phyloP scores from a whole-genome alignment of 2,329 filamentous ascomycete species.

The Xylariaceae sp. region DNA sequence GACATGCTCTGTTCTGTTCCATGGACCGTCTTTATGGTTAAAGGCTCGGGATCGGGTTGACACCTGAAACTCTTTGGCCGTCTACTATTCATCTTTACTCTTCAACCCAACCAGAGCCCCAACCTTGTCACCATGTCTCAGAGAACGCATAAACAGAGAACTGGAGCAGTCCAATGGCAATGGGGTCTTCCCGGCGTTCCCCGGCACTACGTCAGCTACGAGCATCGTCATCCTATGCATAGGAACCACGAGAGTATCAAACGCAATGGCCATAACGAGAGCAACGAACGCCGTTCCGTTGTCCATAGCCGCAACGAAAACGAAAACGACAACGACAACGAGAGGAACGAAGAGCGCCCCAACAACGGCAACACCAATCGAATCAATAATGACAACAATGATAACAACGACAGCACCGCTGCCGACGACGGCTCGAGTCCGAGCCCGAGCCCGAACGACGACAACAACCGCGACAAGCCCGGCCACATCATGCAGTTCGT shows the following conservation, averaged over 20 bases:
- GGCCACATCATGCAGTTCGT: constrained; percentile 6
- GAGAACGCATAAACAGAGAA: not conserved
- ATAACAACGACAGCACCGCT: not conserved
- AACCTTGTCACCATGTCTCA: not conserved
- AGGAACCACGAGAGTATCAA: not conserved
- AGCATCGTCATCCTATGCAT: not conserved
- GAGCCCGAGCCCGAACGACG: not conserved
- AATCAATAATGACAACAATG: not conserved
- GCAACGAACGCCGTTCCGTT: not conserved
- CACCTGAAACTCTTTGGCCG: not conserved
- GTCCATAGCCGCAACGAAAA: not conserved
- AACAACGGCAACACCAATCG: not conserved
- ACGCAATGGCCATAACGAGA: not conserved
- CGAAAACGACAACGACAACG: not conserved
- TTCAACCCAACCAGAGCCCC: no score
- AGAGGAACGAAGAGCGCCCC: not conserved
- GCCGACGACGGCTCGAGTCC: not conserved
- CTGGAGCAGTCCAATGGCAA: not conserved
- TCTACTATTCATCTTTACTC: not conserved
- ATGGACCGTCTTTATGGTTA: not conserved
- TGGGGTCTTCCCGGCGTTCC: not conserved
- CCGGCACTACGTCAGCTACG: not conserved
- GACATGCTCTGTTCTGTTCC: not conserved
- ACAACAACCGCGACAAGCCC: not conserved
- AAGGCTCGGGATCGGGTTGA: not conserved